Evolutionary conservation across 768 basidiomycete genomes (phyloP).

Genomic region (Termitomyces titanicus): DNA sequence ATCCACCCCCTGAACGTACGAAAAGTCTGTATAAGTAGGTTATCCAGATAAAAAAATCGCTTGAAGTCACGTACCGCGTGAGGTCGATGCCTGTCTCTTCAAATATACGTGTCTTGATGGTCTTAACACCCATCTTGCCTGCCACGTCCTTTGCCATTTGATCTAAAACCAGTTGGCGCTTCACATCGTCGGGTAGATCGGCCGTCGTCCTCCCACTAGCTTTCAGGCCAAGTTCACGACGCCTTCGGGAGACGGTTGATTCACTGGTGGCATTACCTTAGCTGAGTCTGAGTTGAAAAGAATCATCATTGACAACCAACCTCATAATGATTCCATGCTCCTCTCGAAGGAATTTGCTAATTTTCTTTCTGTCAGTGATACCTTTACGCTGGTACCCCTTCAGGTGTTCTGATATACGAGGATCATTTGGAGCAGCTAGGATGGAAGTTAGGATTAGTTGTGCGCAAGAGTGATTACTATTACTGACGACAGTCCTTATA

Average conservation of each 20-base stretch:
- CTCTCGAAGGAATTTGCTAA: slow-evolving; percentile 7
- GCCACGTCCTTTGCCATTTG: slow-evolving; percentile 31
- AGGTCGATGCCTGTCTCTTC: slow-evolving; percentile 28
- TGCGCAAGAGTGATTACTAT: not conserved
- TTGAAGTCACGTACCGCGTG: slow-evolving; percentile 8
- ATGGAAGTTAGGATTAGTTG: not conserved
- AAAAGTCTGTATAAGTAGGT: not conserved
- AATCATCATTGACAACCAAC: slow-evolving; percentile 13
- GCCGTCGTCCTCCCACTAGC: slow-evolving; percentile 27
- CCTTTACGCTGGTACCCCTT: slow-evolving; percentile 9
- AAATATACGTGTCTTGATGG: slow-evolving; percentile 26
- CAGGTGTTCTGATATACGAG: slow-evolving; percentile 5
- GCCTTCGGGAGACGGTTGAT: slow-evolving; percentile 25
- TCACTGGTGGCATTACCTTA: slow-evolving; percentile 12
- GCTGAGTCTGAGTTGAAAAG: not conserved
- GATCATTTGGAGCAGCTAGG: slow-evolving; percentile 9
- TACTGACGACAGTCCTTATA: slow-evolving; percentile 10
- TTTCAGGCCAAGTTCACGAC: slow-evolving; percentile 23
- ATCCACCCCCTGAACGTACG: slow-evolving; percentile 4
- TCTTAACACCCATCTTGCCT: slow-evolving; percentile 22
- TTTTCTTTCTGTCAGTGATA: slow-evolving; percentile 7
- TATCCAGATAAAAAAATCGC: too few relatives aligned
- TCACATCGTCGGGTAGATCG: slow-evolving; percentile 22
- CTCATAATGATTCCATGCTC: slow-evolving; percentile 19
- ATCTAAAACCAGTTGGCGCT: slow-evolving; percentile 28